phyloP scores from a whole-genome alignment of 345 rosid species.

The Angophora floribunda region DNA sequence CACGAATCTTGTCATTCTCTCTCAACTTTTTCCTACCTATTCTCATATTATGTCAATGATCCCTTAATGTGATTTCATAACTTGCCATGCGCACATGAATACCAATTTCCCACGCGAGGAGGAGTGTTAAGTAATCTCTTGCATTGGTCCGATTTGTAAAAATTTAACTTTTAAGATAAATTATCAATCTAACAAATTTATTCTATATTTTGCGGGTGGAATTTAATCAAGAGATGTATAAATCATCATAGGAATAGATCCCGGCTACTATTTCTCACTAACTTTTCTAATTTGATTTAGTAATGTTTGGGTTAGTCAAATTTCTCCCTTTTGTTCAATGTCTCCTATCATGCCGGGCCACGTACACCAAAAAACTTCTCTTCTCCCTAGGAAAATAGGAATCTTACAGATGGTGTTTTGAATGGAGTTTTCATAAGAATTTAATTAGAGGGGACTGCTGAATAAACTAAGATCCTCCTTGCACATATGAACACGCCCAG shows the following conservation, averaged over 20 bases:
- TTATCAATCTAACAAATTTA: neutral
- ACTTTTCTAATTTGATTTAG: neutral
- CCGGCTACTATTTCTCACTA: neutral
- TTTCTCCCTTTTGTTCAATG: neutral
- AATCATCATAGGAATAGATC: neutral
- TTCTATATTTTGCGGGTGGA: neutral
- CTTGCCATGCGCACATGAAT: neutral
- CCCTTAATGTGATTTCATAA: neutral
- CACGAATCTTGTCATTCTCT: neutral
- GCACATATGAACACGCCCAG: neutral
- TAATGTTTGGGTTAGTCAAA: neutral
- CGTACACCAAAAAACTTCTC: neutral
- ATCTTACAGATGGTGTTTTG: neutral
- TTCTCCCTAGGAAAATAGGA: neutral
- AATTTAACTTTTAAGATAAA: neutral
- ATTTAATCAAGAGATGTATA: neutral
- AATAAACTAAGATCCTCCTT: neutral
- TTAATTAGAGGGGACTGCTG: neutral
- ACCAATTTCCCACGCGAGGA: neutral
- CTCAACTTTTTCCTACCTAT: neutral
- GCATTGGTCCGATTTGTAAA: neutral
- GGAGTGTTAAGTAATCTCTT: neutral
- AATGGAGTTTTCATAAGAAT: neutral
- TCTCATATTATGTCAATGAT: too few species aligned
- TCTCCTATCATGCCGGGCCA: neutral